Percentiles rank a stretch among this genome's conserved stretches.
phyloP scores from a whole-genome alignment of 306 rosid species.

The Echinosophora koreensis region DNA sequence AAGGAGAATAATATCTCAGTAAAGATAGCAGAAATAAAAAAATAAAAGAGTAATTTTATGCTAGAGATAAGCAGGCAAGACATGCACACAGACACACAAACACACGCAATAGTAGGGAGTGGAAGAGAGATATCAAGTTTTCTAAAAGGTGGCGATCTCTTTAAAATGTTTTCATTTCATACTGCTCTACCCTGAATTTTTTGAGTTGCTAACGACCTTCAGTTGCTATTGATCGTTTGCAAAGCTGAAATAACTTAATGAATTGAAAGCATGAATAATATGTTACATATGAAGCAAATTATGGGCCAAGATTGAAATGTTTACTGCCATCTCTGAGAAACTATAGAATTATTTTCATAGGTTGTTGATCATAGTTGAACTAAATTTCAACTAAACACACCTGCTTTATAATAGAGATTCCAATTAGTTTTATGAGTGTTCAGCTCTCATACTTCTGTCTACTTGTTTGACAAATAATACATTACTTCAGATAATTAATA shows the following conservation, averaged over 20 bases:
- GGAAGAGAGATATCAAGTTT: too few species aligned
- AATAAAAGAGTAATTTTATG: neutral
- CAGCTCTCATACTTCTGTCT: neutral
- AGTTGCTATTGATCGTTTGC: conserved; percentile 75
- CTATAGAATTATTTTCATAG: conserved; percentile 5
- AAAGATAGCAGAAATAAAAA: neutral
- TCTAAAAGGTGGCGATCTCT: conserved; percentile 77
- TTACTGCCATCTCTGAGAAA: neutral
- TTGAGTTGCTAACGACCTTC: conserved; percentile 96
- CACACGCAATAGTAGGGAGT: too few species aligned
- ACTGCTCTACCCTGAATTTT: conserved; percentile 88
- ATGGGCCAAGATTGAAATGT: conserved; percentile 2
- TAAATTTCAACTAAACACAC: conserved; percentile 3
- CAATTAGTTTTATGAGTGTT: neutral
- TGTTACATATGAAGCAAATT: neutral
- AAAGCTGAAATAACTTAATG: conserved; percentile 69
- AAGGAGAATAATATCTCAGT: conserved; percentile 41
- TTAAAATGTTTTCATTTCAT: conserved; percentile 91
- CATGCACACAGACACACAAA: too few species aligned
- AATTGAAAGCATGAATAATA: neutral
- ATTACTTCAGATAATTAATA: neutral
- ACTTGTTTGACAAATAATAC: neutral
- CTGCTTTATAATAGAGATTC: neutral
- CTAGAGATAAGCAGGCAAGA: neutral
- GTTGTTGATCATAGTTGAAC: neutral